Evolutionary conservation across 2,329 filamentous ascomycete genomes (phyloP).

Genomic region (Teratosphaeria epicoccoides): DNA sequence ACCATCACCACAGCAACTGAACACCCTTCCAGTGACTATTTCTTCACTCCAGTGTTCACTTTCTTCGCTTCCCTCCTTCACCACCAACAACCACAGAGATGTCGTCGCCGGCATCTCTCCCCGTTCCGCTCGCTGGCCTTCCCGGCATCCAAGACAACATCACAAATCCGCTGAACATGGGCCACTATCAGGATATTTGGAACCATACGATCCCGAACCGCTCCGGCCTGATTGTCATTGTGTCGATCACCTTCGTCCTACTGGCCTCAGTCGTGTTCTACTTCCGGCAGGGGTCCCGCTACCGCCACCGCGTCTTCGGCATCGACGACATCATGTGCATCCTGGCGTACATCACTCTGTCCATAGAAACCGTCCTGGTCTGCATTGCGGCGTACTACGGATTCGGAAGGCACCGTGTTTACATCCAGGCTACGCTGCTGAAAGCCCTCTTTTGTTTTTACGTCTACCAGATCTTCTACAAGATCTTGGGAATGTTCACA

Average conservation of each 20-base stretch:
- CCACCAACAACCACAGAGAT: background rate
- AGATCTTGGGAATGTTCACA: slow-evolving; percentile 17
- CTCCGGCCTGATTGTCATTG: slow-evolving; percentile 7
- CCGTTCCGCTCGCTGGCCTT: background rate
- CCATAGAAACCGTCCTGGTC: slow-evolving; percentile 13
- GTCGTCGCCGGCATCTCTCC: background rate
- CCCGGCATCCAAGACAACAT: background rate
- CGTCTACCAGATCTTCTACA: slow-evolving; percentile 20
- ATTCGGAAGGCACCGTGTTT: slow-evolving; percentile 15
- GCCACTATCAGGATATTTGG: background rate
- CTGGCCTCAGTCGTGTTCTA: slow-evolving; percentile 12
- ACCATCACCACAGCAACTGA: background rate
- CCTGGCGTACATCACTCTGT: slow-evolving; percentile 12
- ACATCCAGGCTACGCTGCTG: slow-evolving; percentile 9
- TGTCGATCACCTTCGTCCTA: slow-evolving; percentile 13
- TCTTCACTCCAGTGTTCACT: no score
- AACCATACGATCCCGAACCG: slow-evolving; percentile 9
- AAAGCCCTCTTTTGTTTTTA: slow-evolving; percentile 18
- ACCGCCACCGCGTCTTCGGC: slow-evolving; percentile 10
- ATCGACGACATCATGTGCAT: slow-evolving; percentile 14
- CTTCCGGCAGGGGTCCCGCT: slow-evolving; percentile 11
- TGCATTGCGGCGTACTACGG: slow-evolving; percentile 13
- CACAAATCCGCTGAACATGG: background rate
- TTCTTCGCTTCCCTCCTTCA: background rate
- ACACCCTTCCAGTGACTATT: background rate